phyloP scores from a whole-genome alignment of 345 rosid genomes.

The Laguncularia racemosa region DNA sequence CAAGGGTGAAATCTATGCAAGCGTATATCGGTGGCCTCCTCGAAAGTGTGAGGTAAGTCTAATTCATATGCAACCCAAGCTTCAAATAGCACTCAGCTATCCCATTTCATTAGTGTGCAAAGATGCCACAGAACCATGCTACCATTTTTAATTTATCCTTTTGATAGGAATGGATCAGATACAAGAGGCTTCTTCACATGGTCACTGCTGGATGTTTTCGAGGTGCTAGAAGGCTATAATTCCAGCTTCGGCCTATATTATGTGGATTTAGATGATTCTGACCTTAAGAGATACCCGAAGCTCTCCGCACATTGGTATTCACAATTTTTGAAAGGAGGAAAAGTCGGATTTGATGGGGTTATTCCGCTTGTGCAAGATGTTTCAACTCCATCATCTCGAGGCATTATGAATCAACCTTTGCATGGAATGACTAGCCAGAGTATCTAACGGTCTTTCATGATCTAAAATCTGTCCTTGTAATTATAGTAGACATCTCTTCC shows the following conservation, averaged over 20 bases:
- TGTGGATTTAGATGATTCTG: conserved; percentile 17
- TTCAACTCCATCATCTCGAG: neutral
- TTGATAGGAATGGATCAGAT: conserved; percentile 15
- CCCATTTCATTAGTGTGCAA: too few species aligned
- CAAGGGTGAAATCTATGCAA: conserved; percentile 12
- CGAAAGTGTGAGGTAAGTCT: conserved; percentile 5
- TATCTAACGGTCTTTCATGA: too few species aligned
- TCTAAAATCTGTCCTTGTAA: too few species aligned
- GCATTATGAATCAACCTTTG: too few species aligned
- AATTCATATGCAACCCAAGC: neutral
- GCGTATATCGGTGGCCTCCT: conserved; percentile 14
- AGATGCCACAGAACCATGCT: too few species aligned
- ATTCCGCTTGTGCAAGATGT: neutral
- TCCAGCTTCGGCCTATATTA: conserved; percentile 14
- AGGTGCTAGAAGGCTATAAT: conserved; percentile 11
- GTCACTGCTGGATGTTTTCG: conserved; percentile 18
- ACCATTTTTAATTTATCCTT: neutral
- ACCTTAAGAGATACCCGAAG: conserved; percentile 13
- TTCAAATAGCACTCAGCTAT: neutral
- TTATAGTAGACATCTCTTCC: too few species aligned
- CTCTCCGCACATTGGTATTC: conserved; percentile 18
- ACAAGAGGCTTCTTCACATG: conserved; percentile 17
- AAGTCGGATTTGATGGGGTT: neutral
- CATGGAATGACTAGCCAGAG: too few species aligned
- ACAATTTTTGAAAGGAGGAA: conserved; percentile 11